Evolutionary conservation across 345 rosid species (phyloP), one percentile per base, ranked within the genome.

Genomic region (Barbarea vulgaris): DNA sequence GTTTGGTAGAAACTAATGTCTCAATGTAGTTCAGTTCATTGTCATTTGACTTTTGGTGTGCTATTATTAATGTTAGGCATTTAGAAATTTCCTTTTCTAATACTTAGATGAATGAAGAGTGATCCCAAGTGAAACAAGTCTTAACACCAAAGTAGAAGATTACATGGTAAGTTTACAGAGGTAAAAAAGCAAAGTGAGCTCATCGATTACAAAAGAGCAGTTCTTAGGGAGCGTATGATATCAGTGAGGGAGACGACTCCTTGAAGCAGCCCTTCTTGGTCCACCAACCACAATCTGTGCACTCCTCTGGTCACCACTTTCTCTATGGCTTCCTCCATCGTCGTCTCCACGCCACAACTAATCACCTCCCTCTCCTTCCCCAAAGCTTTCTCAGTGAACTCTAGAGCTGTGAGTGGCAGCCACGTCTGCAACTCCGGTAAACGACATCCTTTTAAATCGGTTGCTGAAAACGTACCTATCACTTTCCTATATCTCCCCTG

Each of bases 211-310:
- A 63, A 10, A 42, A 63, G 37, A 27, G 68, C 82, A 10, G 50
- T 70, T 75, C 97, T 77, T 8, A 86, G 2, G 11, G 80, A 88
- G 30, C 82, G 69, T 42, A 91, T 85, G 46, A 89, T 86, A 65
- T 89, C 97, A 0, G 94, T 83, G 24, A 93, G 80, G 25, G 98
- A 87, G 13, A 91, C 88, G 0, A 93, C 80, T 6, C 93, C 96
- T 50, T 69, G 56, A 27, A 93, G 90, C 13, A 80, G 42, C 34
- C 88, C 89, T 6, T 83, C 74, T 12, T 66, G 70, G 50, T 88
- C 84, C 64, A 91, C 88, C 4, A 87, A 91, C 95, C 97, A 91
- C 2, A 93, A 75, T 58, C 97, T 77, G 64, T 93, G 96, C 25
- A 93, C 96, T 30, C 87, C 93, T 64, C 83, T 83, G 1, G 67